Evolutionary conservation across 179 eudicot species (phyloP), one percentile per base, ranked within the genome.

Genomic region (Drosera spatulata): DNA sequence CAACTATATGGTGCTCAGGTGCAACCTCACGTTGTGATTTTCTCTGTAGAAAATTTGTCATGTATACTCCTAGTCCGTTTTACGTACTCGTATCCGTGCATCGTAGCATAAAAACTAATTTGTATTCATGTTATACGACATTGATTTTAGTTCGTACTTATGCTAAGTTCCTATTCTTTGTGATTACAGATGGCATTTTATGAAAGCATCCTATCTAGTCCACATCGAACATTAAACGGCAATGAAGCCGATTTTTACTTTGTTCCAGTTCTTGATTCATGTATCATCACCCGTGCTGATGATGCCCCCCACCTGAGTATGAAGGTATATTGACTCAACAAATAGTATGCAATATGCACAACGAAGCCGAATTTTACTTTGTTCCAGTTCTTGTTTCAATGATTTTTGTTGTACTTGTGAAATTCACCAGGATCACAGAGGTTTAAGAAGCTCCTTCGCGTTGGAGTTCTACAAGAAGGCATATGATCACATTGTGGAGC

Each of bases 1-100:
- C 86, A 80, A 45, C 87, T 93, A 33, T 93, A 91, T 78, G 99
- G 99, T 60, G 81, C 99, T 62, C 96, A 93, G 99, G 99, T 93
- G 33, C 33, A 22, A 22, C 33, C 33, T 22, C 33, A 22, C 33
- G 33, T 22, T 22, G 33, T 22, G 33, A 22, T 22, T 22, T 22
- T 22, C 33, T 22, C 33, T 22, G n/a, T n/a, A 22, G 33, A 22
- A 22, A 22, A 0, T 22, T 22, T 22, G 33, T 22, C 1, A 22
- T 22, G 33, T 22, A 22, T 22, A 22, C 33, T 22, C 33, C 33
- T 22, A 22, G 33, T 22, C 33, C 33, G 33, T 22, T 22, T 22
- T 22, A 22, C 33, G 1, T 22, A 1, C 33, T 22, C 33, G 33
- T 22, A 22, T 22, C 33, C 1, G 33, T 22, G 33, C 33, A 22